Conservation (phyloP, 2,329 filamentous ascomycete species). For the Beauveria sp. region DNA sequence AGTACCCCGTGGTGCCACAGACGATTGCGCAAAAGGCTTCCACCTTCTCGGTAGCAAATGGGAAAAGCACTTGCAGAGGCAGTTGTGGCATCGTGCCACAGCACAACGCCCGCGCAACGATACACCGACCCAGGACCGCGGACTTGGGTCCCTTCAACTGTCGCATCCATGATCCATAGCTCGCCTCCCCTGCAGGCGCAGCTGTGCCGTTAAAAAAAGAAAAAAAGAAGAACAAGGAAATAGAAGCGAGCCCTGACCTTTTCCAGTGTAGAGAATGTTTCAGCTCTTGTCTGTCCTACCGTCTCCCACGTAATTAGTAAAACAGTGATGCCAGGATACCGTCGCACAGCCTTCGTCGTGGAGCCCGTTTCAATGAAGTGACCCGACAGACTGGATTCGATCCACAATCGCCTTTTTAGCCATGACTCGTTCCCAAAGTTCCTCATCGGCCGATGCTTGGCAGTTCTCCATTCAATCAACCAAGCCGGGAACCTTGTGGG, state of each 20-base stretch:
- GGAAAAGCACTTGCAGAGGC: not conserved
- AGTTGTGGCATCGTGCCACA: not conserved
- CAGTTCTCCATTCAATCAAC: not conserved
- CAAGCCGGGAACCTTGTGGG: not conserved
- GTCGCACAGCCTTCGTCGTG: not conserved
- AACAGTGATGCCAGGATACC: not conserved
- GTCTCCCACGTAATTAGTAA: not conserved
- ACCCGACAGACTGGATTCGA: not conserved
- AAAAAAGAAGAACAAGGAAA: not conserved
- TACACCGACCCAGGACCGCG: conserved; percentile 8
- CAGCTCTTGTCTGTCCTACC: not conserved
- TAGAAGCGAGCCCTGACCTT: not conserved
- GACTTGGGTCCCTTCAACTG: not conserved
- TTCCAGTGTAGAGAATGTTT: not conserved
- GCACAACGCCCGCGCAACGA: not conserved
- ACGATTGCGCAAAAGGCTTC: too few relatives aligned
- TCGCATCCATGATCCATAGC: not conserved
- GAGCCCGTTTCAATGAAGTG: not conserved
- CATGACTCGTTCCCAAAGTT: too few relatives aligned
- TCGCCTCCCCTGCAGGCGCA: not conserved
- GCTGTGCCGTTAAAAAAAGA: not conserved
- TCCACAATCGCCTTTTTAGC: not conserved
- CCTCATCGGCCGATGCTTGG: not conserved
- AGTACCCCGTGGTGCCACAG: not conserved
- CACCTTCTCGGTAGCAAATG: too few relatives aligned